phyloP scores from a whole-genome alignment of 495 filamentous ascomycete species.

The Penicillium cataractarum region DNA sequence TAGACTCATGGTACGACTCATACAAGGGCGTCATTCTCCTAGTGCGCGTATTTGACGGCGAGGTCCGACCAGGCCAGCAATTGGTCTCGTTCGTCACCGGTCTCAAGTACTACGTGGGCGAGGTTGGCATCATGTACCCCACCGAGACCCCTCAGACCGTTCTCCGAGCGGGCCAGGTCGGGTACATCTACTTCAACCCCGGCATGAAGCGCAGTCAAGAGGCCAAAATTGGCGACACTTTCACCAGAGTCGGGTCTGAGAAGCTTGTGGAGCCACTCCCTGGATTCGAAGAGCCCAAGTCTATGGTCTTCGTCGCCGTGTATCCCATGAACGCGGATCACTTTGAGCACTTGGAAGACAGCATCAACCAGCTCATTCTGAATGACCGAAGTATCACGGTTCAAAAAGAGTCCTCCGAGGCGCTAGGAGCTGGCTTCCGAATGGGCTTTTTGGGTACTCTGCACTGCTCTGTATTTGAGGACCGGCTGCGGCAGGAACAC shows the following conservation, averaged over 20 bases:
- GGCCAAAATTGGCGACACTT: conserved; percentile 94
- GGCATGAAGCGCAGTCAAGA: conserved; percentile 97
- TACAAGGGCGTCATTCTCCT: conserved; percentile 93
- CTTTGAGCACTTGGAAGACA: conserved; percentile 87
- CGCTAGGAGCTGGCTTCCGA: conserved; percentile 90
- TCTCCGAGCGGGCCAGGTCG: conserved; percentile 89
- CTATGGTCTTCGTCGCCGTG: conserved; percentile 98
- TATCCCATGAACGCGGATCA: conserved; percentile 90
- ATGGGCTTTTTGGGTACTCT: conserved; percentile 94
- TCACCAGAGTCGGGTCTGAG: conserved; percentile 81
- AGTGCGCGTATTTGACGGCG: conserved; percentile 89
- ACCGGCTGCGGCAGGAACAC: conserved; percentile 93
- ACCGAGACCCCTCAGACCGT: conserved; percentile 78
- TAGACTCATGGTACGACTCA: conserved; percentile 97
- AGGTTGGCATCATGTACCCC: conserved; percentile 97
- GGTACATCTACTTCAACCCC: conserved; percentile 95
- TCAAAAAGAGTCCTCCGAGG: conserved; percentile 91
- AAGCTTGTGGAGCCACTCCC: conserved; percentile 77
- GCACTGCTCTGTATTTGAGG: conserved; percentile 97
- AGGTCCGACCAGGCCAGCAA: conserved; percentile 78
- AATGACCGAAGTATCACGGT: conserved; percentile 95
- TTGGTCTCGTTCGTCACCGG: conserved; percentile 84
- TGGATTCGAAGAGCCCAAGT: conserved; percentile 96
- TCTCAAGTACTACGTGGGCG: conserved; percentile 86
- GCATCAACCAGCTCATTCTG: conserved; percentile 88